phyloP scores from a whole-genome alignment of 192 early-diverging fungal species.

The Gonapodya prolifera region DNA sequence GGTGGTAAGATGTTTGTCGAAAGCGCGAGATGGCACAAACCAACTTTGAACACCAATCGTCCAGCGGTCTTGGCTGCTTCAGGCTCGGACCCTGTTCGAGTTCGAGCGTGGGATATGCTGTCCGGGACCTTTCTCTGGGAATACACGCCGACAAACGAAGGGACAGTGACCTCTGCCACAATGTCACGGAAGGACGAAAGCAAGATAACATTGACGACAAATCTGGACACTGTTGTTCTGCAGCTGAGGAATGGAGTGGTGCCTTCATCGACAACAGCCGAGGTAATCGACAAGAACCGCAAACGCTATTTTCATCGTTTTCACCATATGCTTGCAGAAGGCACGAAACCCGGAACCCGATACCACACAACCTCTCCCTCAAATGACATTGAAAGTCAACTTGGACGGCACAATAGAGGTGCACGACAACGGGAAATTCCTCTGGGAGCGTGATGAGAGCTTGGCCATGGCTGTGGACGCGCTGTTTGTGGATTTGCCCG shows the following conservation, averaged over 20 bases:
- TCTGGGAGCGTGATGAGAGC: conserved; percentile 84
- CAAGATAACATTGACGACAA: neutral
- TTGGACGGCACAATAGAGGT: conserved; percentile 27
- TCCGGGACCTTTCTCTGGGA: neutral
- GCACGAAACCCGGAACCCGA: conserved; percentile 17
- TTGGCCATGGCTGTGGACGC: conserved; percentile 53
- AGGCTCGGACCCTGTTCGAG: neutral
- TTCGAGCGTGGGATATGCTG: neutral
- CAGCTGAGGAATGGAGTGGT: neutral
- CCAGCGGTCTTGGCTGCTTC: neutral
- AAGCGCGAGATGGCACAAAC: neutral
- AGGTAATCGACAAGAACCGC: conserved; percentile 20
- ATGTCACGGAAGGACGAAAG: neutral
- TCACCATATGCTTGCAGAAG: conserved; percentile 21
- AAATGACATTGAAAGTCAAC: conserved; percentile 48
- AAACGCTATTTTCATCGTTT: too few species aligned
- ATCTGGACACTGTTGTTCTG: neutral
- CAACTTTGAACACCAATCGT: neutral
- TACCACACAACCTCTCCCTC: conserved; percentile 8
- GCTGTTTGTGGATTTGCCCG: conserved; percentile 75
- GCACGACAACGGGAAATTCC: conserved; percentile 10
- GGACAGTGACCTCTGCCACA: neutral
- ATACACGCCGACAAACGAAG: neutral
- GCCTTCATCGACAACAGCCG: conserved; percentile 9
- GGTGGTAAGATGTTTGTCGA: conserved; percentile 4